A percentile compares a stretch with the other conserved stretches of the same genome.
Conservation (phyloP, 306 rosid genomes). For the Trifolium fragiferum region DNA sequence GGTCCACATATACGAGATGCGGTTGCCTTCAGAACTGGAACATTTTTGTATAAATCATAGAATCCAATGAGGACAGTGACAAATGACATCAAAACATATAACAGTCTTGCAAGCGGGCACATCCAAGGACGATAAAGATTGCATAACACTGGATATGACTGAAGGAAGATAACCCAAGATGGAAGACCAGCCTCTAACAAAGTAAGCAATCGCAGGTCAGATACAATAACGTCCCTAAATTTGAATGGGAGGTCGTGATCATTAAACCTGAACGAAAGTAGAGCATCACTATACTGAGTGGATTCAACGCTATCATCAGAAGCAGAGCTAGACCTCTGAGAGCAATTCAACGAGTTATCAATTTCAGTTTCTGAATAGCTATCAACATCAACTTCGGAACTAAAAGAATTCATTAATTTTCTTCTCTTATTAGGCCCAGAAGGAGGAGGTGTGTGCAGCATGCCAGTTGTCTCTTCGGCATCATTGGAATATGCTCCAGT, state of each 20-base stretch:
- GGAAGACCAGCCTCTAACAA: constrained; percentile 98
- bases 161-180: constrained; percentile 94
- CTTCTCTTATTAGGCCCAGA: constrained; percentile 84
- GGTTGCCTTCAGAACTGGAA: constrained; percentile 91
- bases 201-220: constrained; percentile 88
- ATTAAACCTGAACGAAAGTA: constrained; percentile 77
- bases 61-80: constrained; percentile 94
- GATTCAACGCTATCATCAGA: constrained; percentile 63
- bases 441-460: constrained; percentile 70
- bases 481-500: constrained; percentile 44
- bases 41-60: constrained; percentile 92
- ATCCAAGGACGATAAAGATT: constrained; percentile 98
- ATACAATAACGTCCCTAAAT: constrained; percentile 64
- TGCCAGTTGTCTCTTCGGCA: constrained; percentile 37
- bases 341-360: constrained; percentile 38
- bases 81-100: constrained; percentile 77
- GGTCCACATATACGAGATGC: constrained; percentile 94
- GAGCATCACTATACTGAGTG: constrained; percentile 72
- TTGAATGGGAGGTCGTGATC: constrained; percentile 87
- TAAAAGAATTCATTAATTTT: constrained; percentile 53
- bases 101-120: constrained; percentile 87
- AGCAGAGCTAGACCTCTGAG: constrained; percentile 40
- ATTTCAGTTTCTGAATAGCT: constrained; percentile 37
- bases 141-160: constrained; percentile 90
- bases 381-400: constrained; percentile 51